Conservation (phyloP, 306 rosid species). For the Oxytropis ochrocephala region DNA sequence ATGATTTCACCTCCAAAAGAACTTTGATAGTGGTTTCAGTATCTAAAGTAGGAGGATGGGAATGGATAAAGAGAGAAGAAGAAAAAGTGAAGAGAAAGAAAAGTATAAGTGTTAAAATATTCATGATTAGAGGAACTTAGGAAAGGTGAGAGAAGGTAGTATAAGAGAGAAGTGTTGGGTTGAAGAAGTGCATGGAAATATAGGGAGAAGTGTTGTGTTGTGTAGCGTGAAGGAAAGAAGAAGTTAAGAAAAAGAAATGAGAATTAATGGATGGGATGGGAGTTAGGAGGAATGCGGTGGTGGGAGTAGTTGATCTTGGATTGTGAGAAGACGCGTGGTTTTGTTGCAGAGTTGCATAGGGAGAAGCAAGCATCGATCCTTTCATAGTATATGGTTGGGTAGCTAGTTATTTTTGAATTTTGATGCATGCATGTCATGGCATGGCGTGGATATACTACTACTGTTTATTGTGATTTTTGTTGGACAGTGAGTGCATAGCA, state of each 20-base stretch:
- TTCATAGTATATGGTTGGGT: too few relatives aligned
- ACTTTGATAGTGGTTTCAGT: slow-evolving; percentile 24
- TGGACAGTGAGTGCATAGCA: too few relatives aligned
- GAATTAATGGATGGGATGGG: slow-evolving; percentile 7
- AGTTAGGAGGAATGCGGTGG: background rate
- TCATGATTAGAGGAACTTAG: too few relatives aligned
- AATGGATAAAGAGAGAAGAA: slow-evolving; percentile 3
- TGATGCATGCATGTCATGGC: background rate
- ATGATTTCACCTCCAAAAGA: slow-evolving; percentile 64
- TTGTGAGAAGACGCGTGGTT: slow-evolving; percentile 22
- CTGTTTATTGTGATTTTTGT: too few relatives aligned
- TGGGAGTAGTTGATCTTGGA: slow-evolving; percentile 28
- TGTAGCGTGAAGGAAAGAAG: background rate
- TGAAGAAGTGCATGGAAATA: too few relatives aligned
- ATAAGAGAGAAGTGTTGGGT: too few relatives aligned
- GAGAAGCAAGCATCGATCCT: background rate
- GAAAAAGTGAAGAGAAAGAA: background rate
- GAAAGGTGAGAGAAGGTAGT: too few relatives aligned
- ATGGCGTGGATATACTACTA: too few relatives aligned
- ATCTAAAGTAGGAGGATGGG: slow-evolving; percentile 14
- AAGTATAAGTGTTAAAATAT: too few relatives aligned
- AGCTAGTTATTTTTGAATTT: too few relatives aligned
- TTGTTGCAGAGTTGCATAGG: background rate
- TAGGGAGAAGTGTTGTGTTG: too few relatives aligned
- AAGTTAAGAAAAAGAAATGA: background rate